These are phyloP conservation scores for Diaporthe ampelina DNA, from an alignment of 2,329 filamentous ascomycete species.

Conservation along the genomic window DNA sequence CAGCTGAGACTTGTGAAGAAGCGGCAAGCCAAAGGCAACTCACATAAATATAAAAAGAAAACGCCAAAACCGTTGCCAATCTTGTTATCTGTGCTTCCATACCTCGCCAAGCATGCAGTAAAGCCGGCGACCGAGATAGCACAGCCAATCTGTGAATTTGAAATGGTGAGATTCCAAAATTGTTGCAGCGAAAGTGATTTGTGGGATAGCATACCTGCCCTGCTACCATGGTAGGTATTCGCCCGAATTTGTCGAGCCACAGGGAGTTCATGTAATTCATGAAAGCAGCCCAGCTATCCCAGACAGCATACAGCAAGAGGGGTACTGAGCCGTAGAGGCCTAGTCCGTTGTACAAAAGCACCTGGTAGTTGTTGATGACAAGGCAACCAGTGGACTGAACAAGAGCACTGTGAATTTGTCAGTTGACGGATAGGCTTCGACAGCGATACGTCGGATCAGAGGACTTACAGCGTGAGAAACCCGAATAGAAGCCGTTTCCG, in stretches of 20 bases:
- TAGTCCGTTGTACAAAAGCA: neutral
- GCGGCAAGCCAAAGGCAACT: neutral
- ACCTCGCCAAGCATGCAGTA: constrained; percentile 3
- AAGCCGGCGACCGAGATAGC: neutral
- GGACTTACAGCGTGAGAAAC: neutral
- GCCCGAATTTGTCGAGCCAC: constrained; percentile 26
- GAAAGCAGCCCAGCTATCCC: constrained; percentile 37
- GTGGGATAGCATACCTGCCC: neutral
- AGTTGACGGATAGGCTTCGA: neutral
- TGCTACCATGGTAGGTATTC: neutral
- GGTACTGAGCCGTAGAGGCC: constrained; percentile 26
- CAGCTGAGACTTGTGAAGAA: neutral
- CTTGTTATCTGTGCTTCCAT: neutral
- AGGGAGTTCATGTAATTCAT: constrained; percentile 33
- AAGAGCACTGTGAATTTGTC: neutral
- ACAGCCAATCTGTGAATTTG: neutral
- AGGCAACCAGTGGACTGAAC: constrained; percentile 11
- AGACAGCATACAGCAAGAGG: constrained; percentile 35
- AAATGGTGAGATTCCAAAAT: too few relatives aligned
- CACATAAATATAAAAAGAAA: constrained; percentile 4
- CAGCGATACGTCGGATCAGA: neutral
- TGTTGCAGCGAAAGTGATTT: neutral
- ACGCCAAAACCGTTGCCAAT: neutral
- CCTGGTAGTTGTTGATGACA: constrained; percentile 12
- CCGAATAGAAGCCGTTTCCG: constrained; percentile 2